Base-by-base conservation (phyloP, 1,139 yeast species). In the Pichia sorboxylosa region DNA sequence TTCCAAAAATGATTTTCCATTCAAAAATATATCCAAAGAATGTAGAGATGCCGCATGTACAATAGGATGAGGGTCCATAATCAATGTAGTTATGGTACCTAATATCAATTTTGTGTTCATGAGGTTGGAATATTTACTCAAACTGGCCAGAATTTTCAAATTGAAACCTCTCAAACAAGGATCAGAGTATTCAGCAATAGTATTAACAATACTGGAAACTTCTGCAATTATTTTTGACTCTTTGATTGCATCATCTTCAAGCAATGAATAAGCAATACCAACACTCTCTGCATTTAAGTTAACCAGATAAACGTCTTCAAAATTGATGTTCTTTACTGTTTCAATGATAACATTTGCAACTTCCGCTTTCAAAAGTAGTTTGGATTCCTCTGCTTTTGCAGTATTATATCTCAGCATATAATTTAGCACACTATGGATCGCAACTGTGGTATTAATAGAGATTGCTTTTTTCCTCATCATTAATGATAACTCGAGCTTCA, bases 11-110 rank as follows among this genome's bases (percentile, higher is more conserved):
- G 70, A 60, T 29, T 63, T 58, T 27, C 57, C 58, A 31, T 72
- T 73, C 31, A 84, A 62, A 11, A 81, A 57, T 6, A 67, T 58
- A 3, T 67, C 54, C 25, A 81, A 53, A 0, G 93, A 69, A 33
- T 67, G 68, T 40, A 85, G 52, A 0, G 92, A 66, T 64, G 83
- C 79, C 36, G 70, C 66, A 49, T 82, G 85, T 11, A 90, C 85
- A 3, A 72, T 59, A 0, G 95, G 94, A 49, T 87, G 90, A 0
- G 94, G 92, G 54, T 87, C 97, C 24, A 60, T 60, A 3, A 80
- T 57, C 28, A 87, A 60, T 16, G 82, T 78, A 13, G 65, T 54
- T 8, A 77, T 51, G 5, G 83, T 73, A 26, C 74, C 74, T 37
- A 67, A 62, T 10, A 79, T 67, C 3, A 57, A 54, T 11, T 59